phyloP scores from a whole-genome alignment of 1,284 basidiomycete species.

The Naganishia sp. region DNA sequence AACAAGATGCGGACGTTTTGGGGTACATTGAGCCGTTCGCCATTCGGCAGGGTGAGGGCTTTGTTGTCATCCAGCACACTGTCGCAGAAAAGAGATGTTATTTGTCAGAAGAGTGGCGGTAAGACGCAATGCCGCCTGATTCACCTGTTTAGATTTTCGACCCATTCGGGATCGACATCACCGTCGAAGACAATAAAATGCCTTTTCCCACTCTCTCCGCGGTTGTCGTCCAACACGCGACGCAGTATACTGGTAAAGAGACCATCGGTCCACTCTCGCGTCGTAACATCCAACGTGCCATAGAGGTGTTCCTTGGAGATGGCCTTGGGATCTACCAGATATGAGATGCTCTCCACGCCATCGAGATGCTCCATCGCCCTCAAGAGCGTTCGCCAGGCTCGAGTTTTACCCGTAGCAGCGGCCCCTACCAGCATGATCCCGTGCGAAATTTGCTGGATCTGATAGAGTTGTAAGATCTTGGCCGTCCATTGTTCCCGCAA shows the following conservation, averaged over 20 bases:
- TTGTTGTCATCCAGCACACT: slow-evolving; percentile 99
- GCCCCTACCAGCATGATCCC: slow-evolving; percentile 99
- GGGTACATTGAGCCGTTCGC: slow-evolving; percentile 95
- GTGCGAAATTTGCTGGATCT: slow-evolving; percentile 99
- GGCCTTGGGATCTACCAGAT: slow-evolving; percentile 98
- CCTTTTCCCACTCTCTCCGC: slow-evolving; percentile 92
- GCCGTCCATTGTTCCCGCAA: slow-evolving; percentile 86
- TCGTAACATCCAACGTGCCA: slow-evolving; percentile 94
- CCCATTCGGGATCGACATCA: slow-evolving; percentile 99
- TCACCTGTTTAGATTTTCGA: slow-evolving; percentile 97
- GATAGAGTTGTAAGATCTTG: slow-evolving; percentile 97
- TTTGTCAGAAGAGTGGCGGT: not conserved
- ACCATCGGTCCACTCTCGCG: slow-evolving; percentile 99
- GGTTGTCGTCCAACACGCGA: slow-evolving; percentile 97
- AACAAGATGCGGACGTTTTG: slow-evolving; percentile 99
- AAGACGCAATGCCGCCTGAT: slow-evolving; percentile 6
- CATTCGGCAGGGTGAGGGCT: slow-evolving; percentile 93
- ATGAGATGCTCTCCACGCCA: slow-evolving; percentile 86
- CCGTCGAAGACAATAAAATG: slow-evolving; percentile 99
- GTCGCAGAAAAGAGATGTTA: slow-evolving; percentile 23
- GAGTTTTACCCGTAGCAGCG: slow-evolving; percentile 94
- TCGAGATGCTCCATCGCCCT: slow-evolving; percentile 88
- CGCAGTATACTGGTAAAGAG: slow-evolving; percentile 96
- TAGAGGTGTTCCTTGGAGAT: slow-evolving; percentile 98
- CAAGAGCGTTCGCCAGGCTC: slow-evolving; percentile 93